Evolutionary conservation across 768 basidiomycete genomes (phyloP).

Genomic region (Pholiota molesta): DNA sequence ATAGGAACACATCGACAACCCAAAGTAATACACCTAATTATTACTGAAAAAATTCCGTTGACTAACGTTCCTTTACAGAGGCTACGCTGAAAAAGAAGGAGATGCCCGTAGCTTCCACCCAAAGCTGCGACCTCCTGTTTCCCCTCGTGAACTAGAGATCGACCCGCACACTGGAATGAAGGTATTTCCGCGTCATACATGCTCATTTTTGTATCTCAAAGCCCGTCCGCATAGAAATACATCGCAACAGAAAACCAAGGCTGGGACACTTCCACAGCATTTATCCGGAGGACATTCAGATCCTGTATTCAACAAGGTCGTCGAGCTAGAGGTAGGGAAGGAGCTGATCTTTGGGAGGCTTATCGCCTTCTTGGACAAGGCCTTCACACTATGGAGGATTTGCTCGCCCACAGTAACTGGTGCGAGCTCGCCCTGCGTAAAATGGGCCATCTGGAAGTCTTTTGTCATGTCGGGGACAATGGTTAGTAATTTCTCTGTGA

Average conservation of each 20-base stretch:
- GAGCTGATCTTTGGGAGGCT: constrained; percentile 61
- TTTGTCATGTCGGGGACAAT: constrained; percentile 78
- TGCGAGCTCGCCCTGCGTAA: constrained; percentile 74
- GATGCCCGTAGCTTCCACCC: constrained; percentile 75
- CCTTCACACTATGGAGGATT: constrained; percentile 72
- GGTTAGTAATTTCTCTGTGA: constrained; percentile 28
- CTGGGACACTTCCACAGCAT: constrained; percentile 78
- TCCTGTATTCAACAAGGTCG: constrained; percentile 73
- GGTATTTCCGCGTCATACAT: constrained; percentile 32
- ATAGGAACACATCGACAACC: constrained; percentile 80
- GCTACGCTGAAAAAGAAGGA: constrained; percentile 68
- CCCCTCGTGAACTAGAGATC: constrained; percentile 72
- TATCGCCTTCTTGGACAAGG: constrained; percentile 74
- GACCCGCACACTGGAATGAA: constrained; percentile 84
- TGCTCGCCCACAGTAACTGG: constrained; percentile 81
- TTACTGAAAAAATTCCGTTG: neutral
- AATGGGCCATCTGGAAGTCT: constrained; percentile 71
- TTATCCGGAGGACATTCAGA: constrained; percentile 61
- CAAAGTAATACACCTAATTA: constrained; percentile 47
- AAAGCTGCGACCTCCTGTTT: constrained; percentile 74
- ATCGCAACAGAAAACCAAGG: constrained; percentile 70
- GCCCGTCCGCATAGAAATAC: constrained; percentile 54
- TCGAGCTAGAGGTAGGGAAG: constrained; percentile 54
- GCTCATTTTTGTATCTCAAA: neutral
- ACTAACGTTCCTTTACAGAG: constrained; percentile 36